Base-by-base conservation (phyloP, 805 yeast species). In the Diddensiella caesifluorescens region DNA sequence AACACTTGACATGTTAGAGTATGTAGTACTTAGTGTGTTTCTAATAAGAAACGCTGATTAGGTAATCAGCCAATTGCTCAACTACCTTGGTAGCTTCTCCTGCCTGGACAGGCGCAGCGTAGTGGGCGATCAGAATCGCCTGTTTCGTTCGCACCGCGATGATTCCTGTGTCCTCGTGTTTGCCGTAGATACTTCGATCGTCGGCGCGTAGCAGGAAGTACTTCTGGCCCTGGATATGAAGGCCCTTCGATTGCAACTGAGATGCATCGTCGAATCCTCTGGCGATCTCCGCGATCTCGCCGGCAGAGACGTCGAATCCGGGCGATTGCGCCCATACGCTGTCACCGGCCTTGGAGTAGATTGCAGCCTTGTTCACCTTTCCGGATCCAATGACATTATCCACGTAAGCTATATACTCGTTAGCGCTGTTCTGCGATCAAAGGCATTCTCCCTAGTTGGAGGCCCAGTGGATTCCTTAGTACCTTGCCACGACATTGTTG, bases 61-160 rank as follows among this genome's bases (percentile, higher is more conserved):
- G 75, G 61, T 92, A 89, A 63, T 92, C 97, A 35, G 95, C 97
- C 70, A 92, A 74, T 60, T 87, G 90, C 65, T 92, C 98, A 44
- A 90, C 95, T 50, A 89, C 84, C 57, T 83, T 78, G 46, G 97
- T 84, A 40, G 97, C 97, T 61, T 86, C 95, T 54, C 95, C 96
- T 23, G 97, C 86, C 63, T 81, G 90, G 35, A 85, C 83, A 21
- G 59, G 51, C 9, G 84, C 77, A 12, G 95, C 92, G 62, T 92
- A 92, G 65, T 92, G 97, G n/a, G 92, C 96, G 55, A 92, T 68
- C 59, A 92, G 67, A 44, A 92, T 79, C 22, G 97, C 88, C 67
- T 90, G 97, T 60, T 79, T 85, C 42, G 97, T 88, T 73, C 95
- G 84, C 35, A 90, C 97, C 51, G 86, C 82, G 51, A 92, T 68